Percentiles rank a stretch among this genome's conserved stretches.
Conservation (phyloP, 78 protist species). For the Dictyostelium brefeldianum region DNA sequence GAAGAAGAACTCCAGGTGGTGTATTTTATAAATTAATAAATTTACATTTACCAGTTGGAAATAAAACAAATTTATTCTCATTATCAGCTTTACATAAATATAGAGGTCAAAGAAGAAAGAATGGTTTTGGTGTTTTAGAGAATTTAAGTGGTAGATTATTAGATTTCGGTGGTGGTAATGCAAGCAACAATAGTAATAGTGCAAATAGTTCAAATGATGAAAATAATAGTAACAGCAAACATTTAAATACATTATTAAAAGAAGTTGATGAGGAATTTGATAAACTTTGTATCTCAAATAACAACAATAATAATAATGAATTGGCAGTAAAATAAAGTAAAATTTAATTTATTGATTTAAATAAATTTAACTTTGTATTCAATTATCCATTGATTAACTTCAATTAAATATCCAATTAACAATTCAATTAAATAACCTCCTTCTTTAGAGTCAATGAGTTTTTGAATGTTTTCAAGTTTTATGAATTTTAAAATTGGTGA, state of each 20-base stretch:
- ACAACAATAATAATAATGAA: neutral
- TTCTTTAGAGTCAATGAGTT: neutral
- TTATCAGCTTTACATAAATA: neutral
- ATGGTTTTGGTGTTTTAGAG: slow-evolving; percentile 10
- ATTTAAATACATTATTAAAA: slow-evolving; percentile 6
- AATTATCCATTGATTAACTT: neutral
- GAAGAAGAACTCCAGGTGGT: slow-evolving; percentile 66
- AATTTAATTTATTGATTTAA: no score
- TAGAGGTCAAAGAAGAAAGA: slow-evolving; percentile 18
- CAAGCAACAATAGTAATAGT: neutral
- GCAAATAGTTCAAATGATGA: neutral
- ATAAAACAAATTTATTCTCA: slow-evolving; percentile 23
- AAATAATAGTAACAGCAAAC: neutral
- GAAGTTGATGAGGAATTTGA: slow-evolving; percentile 31
- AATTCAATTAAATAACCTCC: neutral
- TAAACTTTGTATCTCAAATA: slow-evolving; percentile 11
- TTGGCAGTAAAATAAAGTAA: neutral
- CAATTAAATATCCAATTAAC: neutral
- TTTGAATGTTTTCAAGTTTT: neutral
- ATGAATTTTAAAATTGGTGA: neutral
- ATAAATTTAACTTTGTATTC: slow-evolving; percentile 15
- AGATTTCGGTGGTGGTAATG: neutral
- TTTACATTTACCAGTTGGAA: slow-evolving; percentile 8
- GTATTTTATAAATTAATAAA: slow-evolving; percentile 44
- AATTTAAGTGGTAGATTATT: neutral